Percentiles rank a stretch among this genome's conserved stretches.
These are phyloP conservation scores for Pugionium cornutum DNA, from an alignment of 345 rosid genomes.

Conservation along the genomic window DNA sequence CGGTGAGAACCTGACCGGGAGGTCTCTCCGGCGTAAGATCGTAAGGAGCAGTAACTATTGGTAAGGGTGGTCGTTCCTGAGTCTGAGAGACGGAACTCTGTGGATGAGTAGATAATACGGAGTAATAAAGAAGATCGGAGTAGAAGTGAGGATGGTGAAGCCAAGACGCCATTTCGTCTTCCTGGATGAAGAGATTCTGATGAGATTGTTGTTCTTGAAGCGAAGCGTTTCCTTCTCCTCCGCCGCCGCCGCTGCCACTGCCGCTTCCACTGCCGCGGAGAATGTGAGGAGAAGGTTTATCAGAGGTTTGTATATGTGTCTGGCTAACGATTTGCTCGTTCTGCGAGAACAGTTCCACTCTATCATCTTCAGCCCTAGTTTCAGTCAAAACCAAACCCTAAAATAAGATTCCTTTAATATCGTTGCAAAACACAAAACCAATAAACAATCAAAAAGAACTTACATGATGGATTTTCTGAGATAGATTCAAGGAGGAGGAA, in stretches of 20 bases:
- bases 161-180: constrained; percentile 85
- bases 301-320: constrained; percentile 38
- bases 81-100: neutral
- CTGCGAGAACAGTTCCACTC: constrained; percentile 79
- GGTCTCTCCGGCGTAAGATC: neutral
- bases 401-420: neutral
- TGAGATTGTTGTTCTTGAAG: constrained; percentile 17
- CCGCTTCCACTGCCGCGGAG: constrained; percentile 41
- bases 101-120: neutral
- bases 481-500: constrained; percentile 17
- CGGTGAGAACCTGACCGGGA: neutral
- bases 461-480: constrained; percentile 42
- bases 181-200: constrained; percentile 62
- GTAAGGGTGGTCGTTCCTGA: neutral
- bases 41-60: neutral
- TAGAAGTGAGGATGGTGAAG: constrained; percentile 59
- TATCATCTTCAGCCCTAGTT: constrained; percentile 62
- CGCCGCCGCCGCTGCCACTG: constrained; percentile 17
- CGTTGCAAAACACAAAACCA: no score
- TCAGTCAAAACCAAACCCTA: neutral
- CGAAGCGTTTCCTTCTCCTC: constrained; percentile 38
- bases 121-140: constrained; percentile 49
- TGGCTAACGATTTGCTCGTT: constrained; percentile 70
- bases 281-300: constrained; percentile 38
- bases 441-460: neutral